phyloP scores from a whole-genome alignment of 805 yeast species.

The Wickerhamiella alocasiicola region DNA sequence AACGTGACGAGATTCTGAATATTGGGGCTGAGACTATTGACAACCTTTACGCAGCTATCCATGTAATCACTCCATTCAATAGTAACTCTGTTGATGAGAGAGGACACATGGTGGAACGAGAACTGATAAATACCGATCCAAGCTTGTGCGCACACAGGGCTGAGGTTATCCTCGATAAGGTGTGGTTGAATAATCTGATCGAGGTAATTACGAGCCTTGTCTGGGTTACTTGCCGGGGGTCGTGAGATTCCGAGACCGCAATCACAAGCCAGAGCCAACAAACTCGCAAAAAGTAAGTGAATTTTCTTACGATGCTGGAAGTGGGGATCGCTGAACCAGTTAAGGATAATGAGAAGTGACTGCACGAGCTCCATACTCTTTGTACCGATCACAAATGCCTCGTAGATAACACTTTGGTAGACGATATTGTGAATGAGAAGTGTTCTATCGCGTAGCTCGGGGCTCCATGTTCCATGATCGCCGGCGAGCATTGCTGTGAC shows the following conservation, averaged over 20 bases:
- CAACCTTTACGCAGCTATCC: constrained; percentile 42
- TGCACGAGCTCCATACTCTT: constrained; percentile 59
- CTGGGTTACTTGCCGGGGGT: constrained; percentile 8
- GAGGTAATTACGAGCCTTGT: constrained; percentile 20
- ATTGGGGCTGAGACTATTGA: constrained; percentile 17
- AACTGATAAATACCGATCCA: constrained; percentile 44
- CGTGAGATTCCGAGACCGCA: constrained; percentile 43
- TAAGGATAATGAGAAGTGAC: constrained; percentile 44
- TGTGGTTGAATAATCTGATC: constrained; percentile 30
- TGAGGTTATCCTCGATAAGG: constrained; percentile 9
- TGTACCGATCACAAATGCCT: constrained; percentile 55
- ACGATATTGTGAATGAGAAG: constrained; percentile 23
- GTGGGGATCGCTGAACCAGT: constrained; percentile 82
- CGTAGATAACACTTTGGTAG: constrained; percentile 29
- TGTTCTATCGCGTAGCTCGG: constrained; percentile 5
- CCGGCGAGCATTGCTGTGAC: constrained; percentile 34
- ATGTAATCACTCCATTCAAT: constrained; percentile 35
- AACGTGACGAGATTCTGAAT: constrained; percentile 21
- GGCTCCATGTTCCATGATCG: constrained; percentile 2
- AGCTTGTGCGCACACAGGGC: constrained; percentile 5
- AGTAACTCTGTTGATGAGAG: constrained; percentile 11
- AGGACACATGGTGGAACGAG: constrained; percentile 50
- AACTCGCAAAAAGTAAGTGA: constrained; percentile 52
- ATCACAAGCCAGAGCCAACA: constrained; percentile 61
- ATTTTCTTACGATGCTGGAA: constrained; percentile 66